Evolutionary conservation across 352 stramenopile genomes (phyloP).

Genomic region (Plasmopara halstedii): DNA sequence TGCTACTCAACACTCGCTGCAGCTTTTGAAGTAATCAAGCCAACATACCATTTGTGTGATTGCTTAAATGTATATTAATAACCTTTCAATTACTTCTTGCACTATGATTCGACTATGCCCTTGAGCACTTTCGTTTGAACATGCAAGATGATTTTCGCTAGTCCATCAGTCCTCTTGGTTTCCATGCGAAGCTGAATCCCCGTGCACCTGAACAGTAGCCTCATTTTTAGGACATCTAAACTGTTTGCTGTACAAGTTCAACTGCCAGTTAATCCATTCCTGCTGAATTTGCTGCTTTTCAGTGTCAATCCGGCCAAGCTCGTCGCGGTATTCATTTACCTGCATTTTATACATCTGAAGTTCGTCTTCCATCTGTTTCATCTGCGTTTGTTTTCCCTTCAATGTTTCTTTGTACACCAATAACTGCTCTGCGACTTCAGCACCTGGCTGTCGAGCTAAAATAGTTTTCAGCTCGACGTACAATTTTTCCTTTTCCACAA

Average conservation of each 20-base stretch:
- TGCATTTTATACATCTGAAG: conserved; percentile 91
- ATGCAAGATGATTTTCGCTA: too few species aligned
- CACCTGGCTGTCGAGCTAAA: conserved; percentile 76
- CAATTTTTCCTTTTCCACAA: conserved; percentile 87
- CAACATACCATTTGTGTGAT: too few species aligned
- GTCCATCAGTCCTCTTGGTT: conserved; percentile 13
- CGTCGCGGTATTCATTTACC: conserved; percentile 71
- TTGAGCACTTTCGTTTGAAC: too few species aligned
- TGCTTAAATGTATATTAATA: too few species aligned
- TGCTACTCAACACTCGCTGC: too few species aligned
- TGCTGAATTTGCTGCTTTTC: conserved; percentile 59
- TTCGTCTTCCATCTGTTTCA: conserved; percentile 85
- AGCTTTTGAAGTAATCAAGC: too few species aligned
- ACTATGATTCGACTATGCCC: too few species aligned
- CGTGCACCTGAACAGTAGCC: background rate
- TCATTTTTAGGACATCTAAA: conserved; percentile 6
- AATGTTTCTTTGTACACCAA: conserved; percentile 82
- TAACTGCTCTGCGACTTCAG: conserved; percentile 84
- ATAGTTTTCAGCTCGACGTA: conserved; percentile 90
- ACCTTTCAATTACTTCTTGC: too few species aligned
- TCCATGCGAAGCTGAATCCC: conserved; percentile 6
- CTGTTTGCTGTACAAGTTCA: conserved; percentile 24
- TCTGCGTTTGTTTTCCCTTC: conserved; percentile 76
- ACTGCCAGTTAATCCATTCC: conserved; percentile 45
- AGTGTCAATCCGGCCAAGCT: conserved; percentile 50